phyloP scores from a whole-genome alignment of 1,139 yeast genomes.

The Yarrowia galli region DNA sequence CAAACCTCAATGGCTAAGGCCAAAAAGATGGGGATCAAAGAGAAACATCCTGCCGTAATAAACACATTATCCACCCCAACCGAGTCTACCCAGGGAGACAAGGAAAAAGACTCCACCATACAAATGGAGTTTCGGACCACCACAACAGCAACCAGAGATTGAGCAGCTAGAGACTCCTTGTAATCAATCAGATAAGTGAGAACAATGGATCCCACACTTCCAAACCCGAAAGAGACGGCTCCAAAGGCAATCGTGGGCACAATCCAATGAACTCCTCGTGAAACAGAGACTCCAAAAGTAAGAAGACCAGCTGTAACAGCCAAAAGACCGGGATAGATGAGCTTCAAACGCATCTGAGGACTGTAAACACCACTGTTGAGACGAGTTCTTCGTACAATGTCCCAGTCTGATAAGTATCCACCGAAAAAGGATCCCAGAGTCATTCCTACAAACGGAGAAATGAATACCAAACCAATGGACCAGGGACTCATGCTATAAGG shows the following conservation, averaged over 20 bases:
- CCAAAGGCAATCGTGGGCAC: constrained; percentile 42
- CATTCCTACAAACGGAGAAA: constrained; percentile 41
- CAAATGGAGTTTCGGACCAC: constrained; percentile 42
- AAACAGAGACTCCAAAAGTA: constrained; percentile 41
- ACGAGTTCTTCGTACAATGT: constrained; percentile 39
- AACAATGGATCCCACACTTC: constrained; percentile 40
- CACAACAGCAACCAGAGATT: constrained; percentile 41
- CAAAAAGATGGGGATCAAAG: neutral
- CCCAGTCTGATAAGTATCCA: constrained; percentile 41
- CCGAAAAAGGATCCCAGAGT: constrained; percentile 41
- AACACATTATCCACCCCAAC: constrained; percentile 41
- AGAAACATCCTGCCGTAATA: constrained; percentile 38
- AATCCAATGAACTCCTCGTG: constrained; percentile 38
- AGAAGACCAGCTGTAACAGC: constrained; percentile 41
- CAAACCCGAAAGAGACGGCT: constrained; percentile 41
- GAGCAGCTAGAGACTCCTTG: constrained; percentile 41
- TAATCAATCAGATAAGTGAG: constrained; percentile 41
- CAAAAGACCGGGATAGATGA: constrained; percentile 39
- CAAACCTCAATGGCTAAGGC: neutral
- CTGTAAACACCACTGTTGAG: constrained; percentile 41
- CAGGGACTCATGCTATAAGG: constrained; percentile 41
- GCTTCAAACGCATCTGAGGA: constrained; percentile 42
- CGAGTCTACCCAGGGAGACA: constrained; percentile 41
- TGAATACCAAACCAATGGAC: constrained; percentile 41
- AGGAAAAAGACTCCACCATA: constrained; percentile 40